phyloP scores from a whole-genome alignment of 805 yeast genomes.

The Ogataea saltuana region DNA sequence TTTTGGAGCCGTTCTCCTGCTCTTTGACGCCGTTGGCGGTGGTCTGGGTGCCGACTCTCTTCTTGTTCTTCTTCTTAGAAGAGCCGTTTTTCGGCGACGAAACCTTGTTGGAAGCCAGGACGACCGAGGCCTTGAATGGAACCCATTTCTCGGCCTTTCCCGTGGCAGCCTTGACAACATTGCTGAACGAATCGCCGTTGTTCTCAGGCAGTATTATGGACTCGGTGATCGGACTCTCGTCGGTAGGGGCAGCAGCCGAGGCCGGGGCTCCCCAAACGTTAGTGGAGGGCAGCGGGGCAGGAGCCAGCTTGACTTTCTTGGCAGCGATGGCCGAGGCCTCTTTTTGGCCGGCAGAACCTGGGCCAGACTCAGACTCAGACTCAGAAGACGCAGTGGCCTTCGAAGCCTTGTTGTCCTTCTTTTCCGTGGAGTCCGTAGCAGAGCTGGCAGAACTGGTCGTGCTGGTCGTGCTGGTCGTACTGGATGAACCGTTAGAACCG shows the following conservation, averaged over 20 bases:
- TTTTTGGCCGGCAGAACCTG: too few species aligned
- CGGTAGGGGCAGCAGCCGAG: constrained; percentile 27
- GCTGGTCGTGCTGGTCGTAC: neutral
- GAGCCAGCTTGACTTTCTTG: constrained; percentile 45
- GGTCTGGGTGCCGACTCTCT: constrained; percentile 9
- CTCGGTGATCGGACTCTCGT: constrained; percentile 41
- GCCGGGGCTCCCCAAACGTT: constrained; percentile 58
- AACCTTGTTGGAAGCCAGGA: constrained; percentile 36
- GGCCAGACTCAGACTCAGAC: constrained; percentile 9
- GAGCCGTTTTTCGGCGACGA: constrained; percentile 15
- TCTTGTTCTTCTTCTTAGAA: constrained; percentile 28
- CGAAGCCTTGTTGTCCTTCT: constrained; percentile 12
- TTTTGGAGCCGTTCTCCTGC: constrained; percentile 9
- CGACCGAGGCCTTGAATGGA: constrained; percentile 60
- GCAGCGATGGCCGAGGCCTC: constrained; percentile 24
- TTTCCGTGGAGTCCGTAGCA: constrained; percentile 2
- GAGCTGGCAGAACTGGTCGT: constrained; percentile 1
- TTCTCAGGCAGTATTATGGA: constrained; percentile 33
- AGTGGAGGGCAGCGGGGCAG: constrained; percentile 65
- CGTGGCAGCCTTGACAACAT: constrained; percentile 28
- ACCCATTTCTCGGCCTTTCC: constrained; percentile 74
- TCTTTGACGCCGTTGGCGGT: constrained; percentile 10
- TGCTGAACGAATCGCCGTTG: constrained; percentile 18
- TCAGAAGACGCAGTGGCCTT: constrained; percentile 10
- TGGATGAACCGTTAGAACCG: too few species aligned